These are phyloP conservation scores for Sonneratia alba DNA, from an alignment of 345 rosid genomes.

Conservation along the genomic window DNA sequence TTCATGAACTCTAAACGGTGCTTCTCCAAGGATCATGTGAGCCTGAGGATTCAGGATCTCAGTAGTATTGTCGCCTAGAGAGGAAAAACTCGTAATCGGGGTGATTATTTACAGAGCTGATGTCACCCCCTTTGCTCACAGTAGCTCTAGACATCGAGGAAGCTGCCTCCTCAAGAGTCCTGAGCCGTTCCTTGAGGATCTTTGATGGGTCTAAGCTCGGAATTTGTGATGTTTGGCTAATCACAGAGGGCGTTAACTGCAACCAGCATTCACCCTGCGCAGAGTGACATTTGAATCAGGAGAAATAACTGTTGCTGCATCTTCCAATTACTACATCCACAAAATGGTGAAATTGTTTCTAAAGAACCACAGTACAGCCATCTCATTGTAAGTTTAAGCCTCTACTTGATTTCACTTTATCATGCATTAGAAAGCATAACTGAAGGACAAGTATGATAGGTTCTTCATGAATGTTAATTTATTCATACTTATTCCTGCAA, in stretches of 20 bases:
- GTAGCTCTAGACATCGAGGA: slow-evolving; percentile 41
- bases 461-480: neutral
- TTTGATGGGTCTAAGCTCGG: slow-evolving; percentile 14
- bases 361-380: too few relatives aligned
- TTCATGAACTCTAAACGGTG: neutral
- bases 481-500: neutral
- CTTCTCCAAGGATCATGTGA: neutral
- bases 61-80: slow-evolving; percentile 22
- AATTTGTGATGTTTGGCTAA: slow-evolving; percentile 9
- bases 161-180: slow-evolving; percentile 41
- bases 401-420: neutral
- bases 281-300: neutral
- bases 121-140: slow-evolving; percentile 24
- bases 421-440: neutral
- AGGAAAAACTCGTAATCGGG: slow-evolving; percentile 47
- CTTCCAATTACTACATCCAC: neutral
- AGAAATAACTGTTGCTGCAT: too few relatives aligned
- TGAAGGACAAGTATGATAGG: neutral
- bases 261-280: slow-evolving; percentile 55
- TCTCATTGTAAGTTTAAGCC: neutral
- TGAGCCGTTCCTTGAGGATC: slow-evolving; percentile 38
- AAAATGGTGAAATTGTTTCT: too few relatives aligned
- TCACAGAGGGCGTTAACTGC: slow-evolving; percentile 21
- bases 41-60: neutral
- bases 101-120: slow-evolving; percentile 29